Percentiles rank a stretch among this genome's conserved stretches.
These are phyloP conservation scores for Malassezia furfur DNA, from an alignment of 1,284 basidiomycete species.

Conservation along the genomic window DNA sequence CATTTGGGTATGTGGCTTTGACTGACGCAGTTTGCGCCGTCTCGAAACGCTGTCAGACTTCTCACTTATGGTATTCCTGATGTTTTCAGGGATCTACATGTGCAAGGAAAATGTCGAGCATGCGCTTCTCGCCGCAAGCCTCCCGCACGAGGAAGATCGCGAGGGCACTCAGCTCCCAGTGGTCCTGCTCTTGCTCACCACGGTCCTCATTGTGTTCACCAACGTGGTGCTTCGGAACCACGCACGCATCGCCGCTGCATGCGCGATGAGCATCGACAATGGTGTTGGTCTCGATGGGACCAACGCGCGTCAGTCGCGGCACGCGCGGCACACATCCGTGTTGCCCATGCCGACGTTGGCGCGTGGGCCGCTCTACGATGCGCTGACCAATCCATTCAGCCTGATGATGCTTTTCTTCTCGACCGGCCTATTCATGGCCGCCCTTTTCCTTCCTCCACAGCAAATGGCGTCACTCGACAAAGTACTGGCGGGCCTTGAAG, in stretches of 20 bases:
- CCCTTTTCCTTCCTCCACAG: slow-evolving; percentile 31
- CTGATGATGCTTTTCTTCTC: slow-evolving; percentile 43
- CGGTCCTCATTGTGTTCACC: slow-evolving; percentile 26
- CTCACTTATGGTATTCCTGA: slow-evolving; percentile 74
- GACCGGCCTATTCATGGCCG: slow-evolving; percentile 27
- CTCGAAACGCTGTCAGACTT: slow-evolving; percentile 71
- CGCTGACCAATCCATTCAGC: slow-evolving; percentile 43
- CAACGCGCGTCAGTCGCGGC: not conserved
- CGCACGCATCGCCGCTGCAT: slow-evolving; percentile 36
- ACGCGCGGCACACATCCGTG: slow-evolving; percentile 22
- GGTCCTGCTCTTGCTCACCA: slow-evolving; percentile 22
- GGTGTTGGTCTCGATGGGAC: slow-evolving; percentile 19
- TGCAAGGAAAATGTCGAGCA: slow-evolving; percentile 72
- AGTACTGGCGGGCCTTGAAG: slow-evolving; percentile 41
- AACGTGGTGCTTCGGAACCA: slow-evolving; percentile 42
- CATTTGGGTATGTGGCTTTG: slow-evolving; percentile 51
- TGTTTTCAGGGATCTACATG: slow-evolving; percentile 82
- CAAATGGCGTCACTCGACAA: slow-evolving; percentile 45
- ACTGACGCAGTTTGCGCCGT: slow-evolving; percentile 52
- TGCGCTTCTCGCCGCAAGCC: slow-evolving; percentile 35
- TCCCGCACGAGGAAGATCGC: slow-evolving; percentile 18
- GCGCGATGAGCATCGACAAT: slow-evolving; percentile 37
- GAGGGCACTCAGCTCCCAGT: slow-evolving; percentile 24
- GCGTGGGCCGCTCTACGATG: slow-evolving; percentile 19
- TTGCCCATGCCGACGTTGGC: slow-evolving; percentile 26